Base-by-base conservation (phyloP, 1,139 yeast species). In the Yamadazyma friedrichii region DNA sequence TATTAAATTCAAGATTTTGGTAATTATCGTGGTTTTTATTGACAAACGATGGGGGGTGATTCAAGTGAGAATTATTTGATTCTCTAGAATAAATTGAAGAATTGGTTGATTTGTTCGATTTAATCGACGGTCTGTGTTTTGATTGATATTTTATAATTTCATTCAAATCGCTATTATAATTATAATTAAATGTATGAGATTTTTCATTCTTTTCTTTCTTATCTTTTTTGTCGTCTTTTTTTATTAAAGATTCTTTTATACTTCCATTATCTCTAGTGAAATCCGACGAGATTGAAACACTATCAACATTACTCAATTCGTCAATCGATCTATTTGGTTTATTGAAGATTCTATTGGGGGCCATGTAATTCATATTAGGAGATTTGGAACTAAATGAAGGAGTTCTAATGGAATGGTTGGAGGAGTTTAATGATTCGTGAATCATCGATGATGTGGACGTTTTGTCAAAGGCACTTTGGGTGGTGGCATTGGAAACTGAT, bases 281-380 rank as follows among this genome's bases (percentile, higher is more conserved):
- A 31, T 42, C 46, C 9, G 52, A 47, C 5, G 35, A 13, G 8
- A 50, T 41, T 29, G 45, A 43, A 24, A 48, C 37, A 11, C 49
- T 35, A 38, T 50, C 54, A 12, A 48, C 37, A 25, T 46, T 48
- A 15, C 50, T 44, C 13, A 49, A 13, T 37, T 50, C 54, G 33
- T 49, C 54, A 3, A 49, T 37, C 4, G 49, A 42, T 22, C 29
- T 39, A 15, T 31, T 33, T 9, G 34, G 25, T 17, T 12, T 17
- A 16, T 16, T 9, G 8, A 26, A 33, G 2, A n/a, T n/a, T 8
- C 30, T 35, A 20, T 13, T 13, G 10, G 13, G 12, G 4, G 17
- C 10, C 11, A 13, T 10, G 5, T 22, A 6, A 13, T 13, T 15
- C 12, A 12, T 22, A n/a, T 6, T 24, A 4, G 40, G 17, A 13